Base-by-base conservation (phyloP, 1,284 basidiomycete genomes). In the Rhizopogon parksii region DNA sequence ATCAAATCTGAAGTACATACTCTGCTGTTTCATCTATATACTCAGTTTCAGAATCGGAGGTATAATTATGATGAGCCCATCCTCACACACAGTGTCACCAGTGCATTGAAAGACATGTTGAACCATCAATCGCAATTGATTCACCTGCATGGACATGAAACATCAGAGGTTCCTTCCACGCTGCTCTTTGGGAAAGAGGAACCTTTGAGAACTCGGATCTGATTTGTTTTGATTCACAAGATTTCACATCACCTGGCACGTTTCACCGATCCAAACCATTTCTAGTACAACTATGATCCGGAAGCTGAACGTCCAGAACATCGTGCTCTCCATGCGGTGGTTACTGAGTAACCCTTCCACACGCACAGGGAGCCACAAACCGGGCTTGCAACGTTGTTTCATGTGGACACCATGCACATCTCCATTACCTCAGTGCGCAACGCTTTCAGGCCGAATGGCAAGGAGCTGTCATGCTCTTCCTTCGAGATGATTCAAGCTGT, bases 401-500 rank as follows among this genome's bases (percentile, higher is more conserved):
- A 45, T 32, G 42, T 45, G 30, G 32, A 45, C 42, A 45, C 19
- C 30, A 45, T 45, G 42, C 30, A 45, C 30, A 45, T 45, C 19
- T 45, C 42, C 42, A 32, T 45, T 17, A 34, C 42, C 19, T 45
- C 42, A 19, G 17, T 45, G 42, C 42, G 42, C 30, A 45, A 45
- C 8, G 42, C 42, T 14, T 45, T 45, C 42, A 17, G 42, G 21
- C 42, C 42, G 17, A 45, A 4, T 6, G 42, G 30, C 12, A 45
- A 19, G 32, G 30, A 21, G 17, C 14, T 45, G 42, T 19, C 42
- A 34, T 45, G 12, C 30, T 21, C 42, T 45, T 45, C 42, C 19
- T 45, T 45, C 30, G 42, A 45, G 30, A 45, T 45, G 42, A 45
- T 45, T n/a, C 42, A 45, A 34, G 42, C 42, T 21, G 42, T 45